Conservation (phyloP, 768 basidiomycete genomes). For the Boletus rex-veris region DNA sequence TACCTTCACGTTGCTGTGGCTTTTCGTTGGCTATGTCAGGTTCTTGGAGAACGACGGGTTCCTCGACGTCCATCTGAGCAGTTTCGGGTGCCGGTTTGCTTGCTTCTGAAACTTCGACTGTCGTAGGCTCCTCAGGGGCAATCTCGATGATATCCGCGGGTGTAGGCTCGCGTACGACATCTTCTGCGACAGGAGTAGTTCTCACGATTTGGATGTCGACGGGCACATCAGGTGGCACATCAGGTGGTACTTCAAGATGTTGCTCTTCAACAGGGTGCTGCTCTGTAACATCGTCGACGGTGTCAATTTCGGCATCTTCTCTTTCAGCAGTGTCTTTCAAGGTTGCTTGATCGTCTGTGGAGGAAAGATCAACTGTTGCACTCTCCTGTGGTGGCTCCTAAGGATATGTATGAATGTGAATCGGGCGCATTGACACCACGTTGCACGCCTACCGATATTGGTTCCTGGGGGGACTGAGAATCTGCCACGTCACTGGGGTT, state of each 20-base stretch:
- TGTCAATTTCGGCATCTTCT: not conserved
- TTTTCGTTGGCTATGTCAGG: slow-evolving; percentile 3
- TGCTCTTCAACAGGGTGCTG: not conserved
- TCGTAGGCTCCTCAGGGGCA: slow-evolving; percentile 7
- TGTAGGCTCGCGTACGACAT: slow-evolving; percentile 2
- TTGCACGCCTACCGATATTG: slow-evolving; percentile 8
- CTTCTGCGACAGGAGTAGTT: slow-evolving; percentile 1
- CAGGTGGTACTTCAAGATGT: no score
- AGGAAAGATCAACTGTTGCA: not conserved
- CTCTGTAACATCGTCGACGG: slow-evolving; percentile 4
- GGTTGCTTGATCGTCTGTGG: not conserved
- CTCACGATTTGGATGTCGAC: slow-evolving; percentile 1
- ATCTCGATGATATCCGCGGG: slow-evolving; percentile 6
- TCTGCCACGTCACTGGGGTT: slow-evolving; percentile 5
- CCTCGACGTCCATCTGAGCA: slow-evolving; percentile 14
- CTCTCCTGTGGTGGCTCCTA: slow-evolving; percentile 13
- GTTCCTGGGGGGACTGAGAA: not conserved
- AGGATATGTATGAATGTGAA: not conserved
- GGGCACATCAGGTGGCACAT: not conserved
- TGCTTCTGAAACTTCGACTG: slow-evolving; percentile 5
- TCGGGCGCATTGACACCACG: not conserved
- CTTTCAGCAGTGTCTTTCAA: slow-evolving; percentile 1
- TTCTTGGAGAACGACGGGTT: slow-evolving; percentile 9
- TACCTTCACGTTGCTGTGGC: slow-evolving; percentile 23
- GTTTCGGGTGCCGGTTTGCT: not conserved